Base-by-base conservation (phyloP, 2,329 filamentous ascomycete genomes). In the Fusarium sulawesiense region DNA sequence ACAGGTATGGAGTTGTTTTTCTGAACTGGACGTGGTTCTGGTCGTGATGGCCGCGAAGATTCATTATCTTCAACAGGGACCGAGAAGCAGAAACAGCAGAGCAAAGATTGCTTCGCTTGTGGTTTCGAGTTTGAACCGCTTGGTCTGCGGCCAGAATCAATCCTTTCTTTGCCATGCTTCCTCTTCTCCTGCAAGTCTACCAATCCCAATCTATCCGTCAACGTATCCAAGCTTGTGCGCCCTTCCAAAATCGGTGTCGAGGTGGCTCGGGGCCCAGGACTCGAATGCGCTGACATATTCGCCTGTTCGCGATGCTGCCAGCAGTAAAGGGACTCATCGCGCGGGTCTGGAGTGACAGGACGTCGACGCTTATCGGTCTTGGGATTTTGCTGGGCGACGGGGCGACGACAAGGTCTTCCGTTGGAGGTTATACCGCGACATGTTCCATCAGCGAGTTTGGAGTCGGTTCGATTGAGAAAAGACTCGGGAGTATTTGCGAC, bases 261-360 rank as follows among this genome's bases (percentile, higher is more conserved):
- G 44, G 77, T 78, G 61, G 76, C 75, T 44, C 79, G 78, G 7
- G 82, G 83, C 3, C 83, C 83, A 3, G 84, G 82, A 65, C 81
- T 85, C 20, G 83, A 84, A 46, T 78, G 78, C 4, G 83, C 78
- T 11, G 85, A 84, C 60, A 78, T 75, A 71, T 78, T 76, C 59
- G 93, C 93, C 80, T 99, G 96, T 60, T 96, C 93, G 78, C 93
- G 94, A 83, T 99, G 96, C 79, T 98, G 94, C 92, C 93, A 97
- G 84, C 95, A 98, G 81, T 94, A 98, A 51, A 91, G 87, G n/a
- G 81, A 84, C 65, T 89, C 86, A 49, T 88, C 85, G 60, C 83
- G 81, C 4, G 87, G 85, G 64, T 89, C 85, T 57, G 83, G 81
- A 8, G 66, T 72, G 23, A 65, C 66, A 73, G 63, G 71, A 64